Evolutionary conservation across 805 yeast species (phyloP).

Genomic region (Kockiozyma suomiensis): DNA sequence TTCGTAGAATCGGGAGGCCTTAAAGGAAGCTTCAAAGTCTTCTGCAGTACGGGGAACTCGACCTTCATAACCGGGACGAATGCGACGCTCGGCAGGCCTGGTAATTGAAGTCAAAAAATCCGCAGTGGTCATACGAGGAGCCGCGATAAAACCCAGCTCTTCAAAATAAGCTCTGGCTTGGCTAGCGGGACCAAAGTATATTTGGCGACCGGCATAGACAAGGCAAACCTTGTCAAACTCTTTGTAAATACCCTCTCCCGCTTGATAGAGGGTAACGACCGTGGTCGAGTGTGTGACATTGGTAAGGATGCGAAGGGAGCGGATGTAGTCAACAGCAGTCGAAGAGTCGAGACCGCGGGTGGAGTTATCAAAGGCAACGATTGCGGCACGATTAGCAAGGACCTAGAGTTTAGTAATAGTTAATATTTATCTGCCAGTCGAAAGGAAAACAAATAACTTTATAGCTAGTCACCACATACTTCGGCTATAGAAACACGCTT

Average conservation of each 20-base stretch:
- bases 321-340: slow-evolving; percentile 66
- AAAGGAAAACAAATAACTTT: no score
- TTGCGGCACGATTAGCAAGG: slow-evolving; percentile 47
- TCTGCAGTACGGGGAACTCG: slow-evolving; percentile 55
- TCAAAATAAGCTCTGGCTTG: slow-evolving; percentile 52
- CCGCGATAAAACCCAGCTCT: slow-evolving; percentile 57
- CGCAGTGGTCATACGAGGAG: slow-evolving; percentile 61
- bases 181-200: slow-evolving; percentile 58
- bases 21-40: slow-evolving; percentile 55
- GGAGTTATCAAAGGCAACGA: slow-evolving; percentile 69
- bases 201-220: slow-evolving; percentile 62
- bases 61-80: slow-evolving; percentile 48
- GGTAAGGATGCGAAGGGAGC: slow-evolving; percentile 62
- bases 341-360: slow-evolving; percentile 73
- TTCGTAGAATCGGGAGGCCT: slow-evolving; percentile 48
- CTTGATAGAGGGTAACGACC: slow-evolving; percentile 67
- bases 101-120: slow-evolving; percentile 61
- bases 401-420: slow-evolving; percentile 1
- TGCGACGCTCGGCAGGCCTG: slow-evolving; percentile 53
- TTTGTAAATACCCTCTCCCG: slow-evolving; percentile 64
- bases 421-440: not conserved
- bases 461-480: slow-evolving; percentile 47
- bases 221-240: slow-evolving; percentile 64
- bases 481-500: slow-evolving; percentile 73
- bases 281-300: slow-evolving; percentile 60